Evolutionary conservation across 2,329 filamentous ascomycete genomes (phyloP), one percentile per base, ranked within the genome.

Genomic region (Fusarium anthophilum): DNA sequence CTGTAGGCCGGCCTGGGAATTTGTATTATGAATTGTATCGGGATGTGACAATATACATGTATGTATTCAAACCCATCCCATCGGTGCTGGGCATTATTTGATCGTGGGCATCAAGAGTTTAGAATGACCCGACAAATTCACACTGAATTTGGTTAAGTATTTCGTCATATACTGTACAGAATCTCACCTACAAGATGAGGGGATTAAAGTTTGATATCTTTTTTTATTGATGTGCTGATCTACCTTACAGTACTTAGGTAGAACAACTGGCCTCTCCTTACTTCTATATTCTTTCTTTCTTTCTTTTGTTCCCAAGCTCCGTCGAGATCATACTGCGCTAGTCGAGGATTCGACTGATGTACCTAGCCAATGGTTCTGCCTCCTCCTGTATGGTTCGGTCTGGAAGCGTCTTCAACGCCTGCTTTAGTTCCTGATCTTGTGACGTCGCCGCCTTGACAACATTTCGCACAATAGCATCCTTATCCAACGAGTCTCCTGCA

Each of bases 331-430:
- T 4, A 5, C 30, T 13, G 7, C 3, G 12, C 11, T 48, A 79
- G 35, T 64, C 67, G 3, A 87, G 75, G 32, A 89, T 60, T 39
- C 83, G 81, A 53, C 70, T 76, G 60, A 89, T 81, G 78, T 88
- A 90, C 9, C 64, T 77, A 39, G 83, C 82, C 72, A 90, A 72
- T 5, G 81, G 81, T 41, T 87, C 87, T 2, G 85, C 84, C 75
- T 90, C 88, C 57, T 88, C 87, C 24, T 87, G 84, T 0, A 88
- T 81, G 5, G 85, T 88, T 56, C 86, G 80, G 32, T 88, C 83
- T 0, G 86, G 87, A 67, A 90, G 70, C 15, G 65, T 81, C 57
- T 76, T 72, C 28, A 90, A 78, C 9, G 84, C 82, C 3, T 73
- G 74, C 44, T 78, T 80, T 30, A 90, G 73, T 44, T 79, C 72